Evolutionary conservation across 2,329 filamentous ascomycete genomes (phyloP).

Genomic region (Aspergillus luchuensis): DNA sequence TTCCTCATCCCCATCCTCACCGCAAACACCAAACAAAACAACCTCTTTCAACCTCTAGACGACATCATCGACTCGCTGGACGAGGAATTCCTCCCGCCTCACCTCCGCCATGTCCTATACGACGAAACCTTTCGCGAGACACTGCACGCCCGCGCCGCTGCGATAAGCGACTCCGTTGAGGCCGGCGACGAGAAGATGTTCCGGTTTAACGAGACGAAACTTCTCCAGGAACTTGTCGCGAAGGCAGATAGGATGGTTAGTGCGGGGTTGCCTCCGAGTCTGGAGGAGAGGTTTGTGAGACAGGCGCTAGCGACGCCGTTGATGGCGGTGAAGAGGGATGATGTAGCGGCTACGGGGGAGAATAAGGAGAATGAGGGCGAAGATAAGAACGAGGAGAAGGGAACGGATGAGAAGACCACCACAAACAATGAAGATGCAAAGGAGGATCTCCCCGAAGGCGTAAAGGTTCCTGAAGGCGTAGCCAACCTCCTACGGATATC

Average conservation of each 20-base stretch:
- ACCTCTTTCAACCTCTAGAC: conserved; percentile 51
- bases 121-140: conserved; percentile 44
- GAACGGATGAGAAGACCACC: conserved; percentile 30
- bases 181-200: conserved; percentile 85
- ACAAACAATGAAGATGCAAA: conserved; percentile 34
- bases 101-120: conserved; percentile 45
- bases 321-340: conserved; percentile 65
- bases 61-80: conserved; percentile 52
- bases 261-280: conserved; percentile 68
- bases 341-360: conserved; percentile 35
- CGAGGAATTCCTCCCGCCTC: conserved; percentile 36
- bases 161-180: conserved; percentile 78
- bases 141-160: conserved; percentile 67
- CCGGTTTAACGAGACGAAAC: conserved; percentile 71
- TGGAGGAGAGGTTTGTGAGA: conserved; percentile 83
- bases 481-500: conserved; percentile 50
- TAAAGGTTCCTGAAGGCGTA: conserved; percentile 38
- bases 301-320: conserved; percentile 76
- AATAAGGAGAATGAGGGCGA: conserved; percentile 29
- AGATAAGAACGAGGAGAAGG: conserved; percentile 25
- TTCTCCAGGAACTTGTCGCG: conserved; percentile 63
- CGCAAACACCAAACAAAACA: conserved; percentile 38
- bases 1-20: conserved; percentile 72
- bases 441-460: conserved; percentile 25
- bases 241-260: conserved; percentile 73